Evolutionary conservation across 768 basidiomycete species (phyloP), one percentile per base, ranked within the genome.

Genomic region (Russula olivacea): DNA sequence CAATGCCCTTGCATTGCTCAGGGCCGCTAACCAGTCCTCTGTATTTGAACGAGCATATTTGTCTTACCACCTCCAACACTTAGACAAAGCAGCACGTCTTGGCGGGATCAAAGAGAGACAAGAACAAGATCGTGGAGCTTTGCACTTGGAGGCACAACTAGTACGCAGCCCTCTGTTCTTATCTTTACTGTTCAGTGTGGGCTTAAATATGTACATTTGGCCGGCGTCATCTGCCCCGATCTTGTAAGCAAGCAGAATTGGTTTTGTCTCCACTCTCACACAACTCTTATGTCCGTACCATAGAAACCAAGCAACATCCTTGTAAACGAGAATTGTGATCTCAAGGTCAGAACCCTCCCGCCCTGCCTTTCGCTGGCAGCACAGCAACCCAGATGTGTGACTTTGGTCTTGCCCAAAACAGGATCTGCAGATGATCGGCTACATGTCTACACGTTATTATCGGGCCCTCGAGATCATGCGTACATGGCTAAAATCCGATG

Each of bases 401-500:
- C 76, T 99, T 99, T 75, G 97, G 97, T 63, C 81, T 99, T 45
- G 97, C 97, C 40, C 91, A 97, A 57, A 95, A 67, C 97, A 98
- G 76, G 97, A 99, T 74, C 96, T 96, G 5, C 97, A 99, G 74
- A 99, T 99, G 97, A 99, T 97, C 1, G 97, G 97, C 66, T 99
- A 98, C 72, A 96, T 98, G 65, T 98, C 97, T 61, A 99, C 97
- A 55, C 82, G 97, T 68, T 99, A 99, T 78, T 99, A 99, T 74
- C 89, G 97, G 56, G 97, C 97, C 7, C 97, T 97, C 6, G 97
- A 99, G 76, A 99, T 99, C 78, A 99, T 99, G 97, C 82, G 98
- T 73, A 99, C 97, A 41, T 99, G 97, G 97, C 97, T 98, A 76
- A 98, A 98, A 79, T 99, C 98, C 77, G 96, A 98, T 74, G 95